Conservation (phyloP, 345 rosid species). For the Firmiana major region DNA sequence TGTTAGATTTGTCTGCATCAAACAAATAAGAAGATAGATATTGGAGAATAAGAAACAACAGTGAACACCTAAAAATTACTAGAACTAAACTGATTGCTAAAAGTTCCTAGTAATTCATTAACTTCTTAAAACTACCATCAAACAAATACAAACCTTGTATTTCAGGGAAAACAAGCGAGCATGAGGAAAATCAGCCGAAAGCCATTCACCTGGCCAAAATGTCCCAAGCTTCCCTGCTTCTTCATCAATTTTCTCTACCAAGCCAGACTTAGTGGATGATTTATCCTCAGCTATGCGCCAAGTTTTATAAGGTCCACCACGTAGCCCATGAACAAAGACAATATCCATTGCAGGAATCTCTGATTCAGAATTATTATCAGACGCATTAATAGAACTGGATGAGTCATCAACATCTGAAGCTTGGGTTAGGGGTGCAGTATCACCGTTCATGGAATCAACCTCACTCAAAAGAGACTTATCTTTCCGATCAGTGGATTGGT, state of each 20-base stretch:
- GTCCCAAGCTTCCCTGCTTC: conserved; percentile 98
- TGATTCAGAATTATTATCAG: conserved; percentile 22
- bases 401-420: conserved; percentile 26
- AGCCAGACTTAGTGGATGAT: conserved; percentile 85
- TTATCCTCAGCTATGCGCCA: conserved; percentile 95
- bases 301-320: conserved; percentile 91
- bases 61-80: conserved; percentile 4
- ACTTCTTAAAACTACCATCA: not conserved
- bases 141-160: conserved; percentile 73
- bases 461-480: conserved; percentile 25
- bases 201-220: conserved; percentile 99
- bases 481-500: conserved; percentile 23
- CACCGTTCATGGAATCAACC: conserved; percentile 27
- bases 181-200: conserved; percentile 75
- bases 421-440: conserved; percentile 20
- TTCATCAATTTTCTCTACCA: conserved; percentile 94
- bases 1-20: conserved; percentile 83
- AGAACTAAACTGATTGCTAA: not conserved
- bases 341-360: conserved; percentile 42
- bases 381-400: conserved; percentile 32
- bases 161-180: conserved; percentile 85
- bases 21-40: conserved; percentile 15
- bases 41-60: conserved; percentile 6
- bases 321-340: conserved; percentile 91
- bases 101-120: not conserved